These are phyloP conservation scores for Oxalis stricta DNA, from an alignment of 441 rosid species.

Conservation along the genomic window DNA sequence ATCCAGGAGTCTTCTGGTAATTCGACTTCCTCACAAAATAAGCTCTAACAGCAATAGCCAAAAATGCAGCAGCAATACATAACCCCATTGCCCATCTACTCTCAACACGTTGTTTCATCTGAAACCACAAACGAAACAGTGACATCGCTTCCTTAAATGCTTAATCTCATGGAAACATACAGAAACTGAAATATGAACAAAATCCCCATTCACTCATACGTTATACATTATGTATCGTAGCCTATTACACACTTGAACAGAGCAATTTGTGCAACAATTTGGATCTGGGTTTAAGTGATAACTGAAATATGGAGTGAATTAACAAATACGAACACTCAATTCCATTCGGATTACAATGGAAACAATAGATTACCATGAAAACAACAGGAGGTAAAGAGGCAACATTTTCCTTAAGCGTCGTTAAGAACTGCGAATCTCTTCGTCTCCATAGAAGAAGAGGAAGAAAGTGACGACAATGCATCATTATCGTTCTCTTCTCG, in stretches of 20 bases:
- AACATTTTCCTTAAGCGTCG: slow-evolving; percentile 26
- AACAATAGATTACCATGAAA: slow-evolving; percentile 35
- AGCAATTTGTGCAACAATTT: no score
- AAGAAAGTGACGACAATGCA: neutral
- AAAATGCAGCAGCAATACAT: slow-evolving; percentile 33
- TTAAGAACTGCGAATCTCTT: no score
- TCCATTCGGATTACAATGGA: neutral
- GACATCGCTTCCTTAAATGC: neutral
- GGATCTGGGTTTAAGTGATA: no score
- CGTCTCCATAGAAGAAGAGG: no score
- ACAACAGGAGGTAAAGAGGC: slow-evolving; percentile 42
- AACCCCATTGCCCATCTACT: slow-evolving; percentile 34
- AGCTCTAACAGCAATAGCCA: slow-evolving; percentile 36
- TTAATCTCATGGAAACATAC: no score
- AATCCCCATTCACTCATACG: no score
- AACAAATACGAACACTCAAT: neutral
- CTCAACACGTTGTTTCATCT: slow-evolving; percentile 35
- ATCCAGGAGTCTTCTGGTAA: slow-evolving; percentile 45
- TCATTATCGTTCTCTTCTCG: slow-evolving; percentile 3
- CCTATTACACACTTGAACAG: no score
- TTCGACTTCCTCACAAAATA: slow-evolving; percentile 33
- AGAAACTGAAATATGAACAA: no score
- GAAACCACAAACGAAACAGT: slow-evolving; percentile 8
- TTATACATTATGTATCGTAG: no score
- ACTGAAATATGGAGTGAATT: neutral